A percentile compares a stretch with the other conserved stretches of the same genome.
phyloP scores from a whole-genome alignment of 2,329 filamentous ascomycete species.

The Aspergillus nomiae region DNA sequence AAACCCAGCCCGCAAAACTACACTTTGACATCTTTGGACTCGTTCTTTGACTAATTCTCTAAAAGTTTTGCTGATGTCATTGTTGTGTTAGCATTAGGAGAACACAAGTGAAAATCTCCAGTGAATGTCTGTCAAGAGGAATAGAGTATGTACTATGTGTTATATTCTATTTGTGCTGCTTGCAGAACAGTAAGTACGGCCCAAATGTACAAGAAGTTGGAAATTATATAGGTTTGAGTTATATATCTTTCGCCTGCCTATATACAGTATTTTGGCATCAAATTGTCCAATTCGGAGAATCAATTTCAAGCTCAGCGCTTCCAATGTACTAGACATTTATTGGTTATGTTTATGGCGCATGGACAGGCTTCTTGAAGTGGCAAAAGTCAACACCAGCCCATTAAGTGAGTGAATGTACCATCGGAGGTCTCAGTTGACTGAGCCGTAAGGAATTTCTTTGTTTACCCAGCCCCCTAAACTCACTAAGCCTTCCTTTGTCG shows the following conservation, averaged over 20 bases:
- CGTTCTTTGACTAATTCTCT: neutral
- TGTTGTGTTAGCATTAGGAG: neutral
- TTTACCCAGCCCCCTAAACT: constrained; percentile 9
- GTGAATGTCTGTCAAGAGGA: too few relatives aligned
- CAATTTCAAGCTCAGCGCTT: neutral
- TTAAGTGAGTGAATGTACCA: constrained; percentile 3
- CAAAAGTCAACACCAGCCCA: neutral
- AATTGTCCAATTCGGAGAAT: neutral
- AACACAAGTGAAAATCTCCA: too few relatives aligned
- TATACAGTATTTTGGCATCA: neutral
- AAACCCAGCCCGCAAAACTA: neutral
- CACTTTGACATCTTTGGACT: neutral
- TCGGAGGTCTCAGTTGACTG: constrained; percentile 9
- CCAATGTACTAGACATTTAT: neutral
- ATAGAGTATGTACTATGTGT: too few relatives aligned
- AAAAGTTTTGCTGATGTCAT: neutral
- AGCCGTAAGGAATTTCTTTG: constrained; percentile 7
- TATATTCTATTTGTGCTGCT: neutral
- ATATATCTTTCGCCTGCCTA: neutral
- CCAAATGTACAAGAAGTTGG: neutral
- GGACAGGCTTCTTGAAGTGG: neutral
- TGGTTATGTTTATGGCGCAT: neutral
- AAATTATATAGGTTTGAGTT: neutral
- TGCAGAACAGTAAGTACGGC: neutral
- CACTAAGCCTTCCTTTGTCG: constrained; percentile 5